Conservation (phyloP, 768 basidiomycete genomes). For the Phylloporus sp. region DNA sequence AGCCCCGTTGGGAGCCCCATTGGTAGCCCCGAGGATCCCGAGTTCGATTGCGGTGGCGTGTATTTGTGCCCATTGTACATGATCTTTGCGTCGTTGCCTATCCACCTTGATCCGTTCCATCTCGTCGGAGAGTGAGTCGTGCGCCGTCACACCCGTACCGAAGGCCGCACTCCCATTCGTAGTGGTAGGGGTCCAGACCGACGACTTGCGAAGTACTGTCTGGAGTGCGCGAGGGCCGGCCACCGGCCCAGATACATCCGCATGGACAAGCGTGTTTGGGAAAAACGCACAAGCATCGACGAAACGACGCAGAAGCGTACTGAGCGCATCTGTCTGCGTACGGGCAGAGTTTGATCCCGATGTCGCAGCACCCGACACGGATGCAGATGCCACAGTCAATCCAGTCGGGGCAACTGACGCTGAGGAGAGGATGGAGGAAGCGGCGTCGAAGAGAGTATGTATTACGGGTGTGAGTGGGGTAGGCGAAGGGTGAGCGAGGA, state of each 20-base stretch:
- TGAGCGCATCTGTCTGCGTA: conserved; percentile 8
- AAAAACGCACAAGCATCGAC: conserved; percentile 52
- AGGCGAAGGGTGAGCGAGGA: conserved; percentile 44
- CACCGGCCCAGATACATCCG: conserved; percentile 50
- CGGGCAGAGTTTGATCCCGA: conserved; percentile 12
- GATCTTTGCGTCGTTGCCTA: conserved; percentile 57
- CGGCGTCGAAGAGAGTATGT: conserved; percentile 52
- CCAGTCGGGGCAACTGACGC: conserved; percentile 16
- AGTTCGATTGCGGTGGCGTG: conserved; percentile 63
- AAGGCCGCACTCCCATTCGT: neutral
- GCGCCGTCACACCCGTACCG: neutral
- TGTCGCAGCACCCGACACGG: conserved; percentile 36
- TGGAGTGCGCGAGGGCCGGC: conserved; percentile 57
- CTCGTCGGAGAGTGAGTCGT: conserved; percentile 48
- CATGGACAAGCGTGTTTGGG: conserved; percentile 45
- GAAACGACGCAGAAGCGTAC: conserved; percentile 42
- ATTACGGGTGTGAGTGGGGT: conserved; percentile 50
- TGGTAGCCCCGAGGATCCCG: conserved; percentile 37
- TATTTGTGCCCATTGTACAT: conserved; percentile 65
- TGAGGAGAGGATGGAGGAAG: conserved; percentile 25
- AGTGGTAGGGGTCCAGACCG: conserved; percentile 46
- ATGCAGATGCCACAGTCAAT: conserved; percentile 31
- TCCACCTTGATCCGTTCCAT: conserved; percentile 61
- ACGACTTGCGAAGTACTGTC: conserved; percentile 54
- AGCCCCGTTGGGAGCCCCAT: neutral